Conservation (phyloP, 1,284 basidiomycete species). For the Phylloporus sp. region DNA sequence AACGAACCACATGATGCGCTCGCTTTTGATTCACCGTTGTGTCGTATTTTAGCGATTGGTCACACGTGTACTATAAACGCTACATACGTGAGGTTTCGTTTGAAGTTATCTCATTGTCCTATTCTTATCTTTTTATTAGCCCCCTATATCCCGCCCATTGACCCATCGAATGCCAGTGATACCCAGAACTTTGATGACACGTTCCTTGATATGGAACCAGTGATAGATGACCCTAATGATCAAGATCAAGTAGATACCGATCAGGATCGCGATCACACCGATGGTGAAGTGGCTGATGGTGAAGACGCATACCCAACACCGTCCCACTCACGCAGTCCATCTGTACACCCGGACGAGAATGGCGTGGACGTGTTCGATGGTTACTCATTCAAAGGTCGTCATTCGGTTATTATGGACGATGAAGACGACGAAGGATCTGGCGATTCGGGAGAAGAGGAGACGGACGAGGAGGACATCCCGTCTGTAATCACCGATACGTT, state of each 20-base stretch:
- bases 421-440: conserved; percentile 54
- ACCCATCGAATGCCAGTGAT: conserved; percentile 92
- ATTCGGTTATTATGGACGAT: conserved; percentile 79
- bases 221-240: conserved; percentile 77
- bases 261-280: conserved; percentile 65
- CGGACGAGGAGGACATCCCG: conserved; percentile 47
- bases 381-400: conserved; percentile 86
- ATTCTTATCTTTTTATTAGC: conserved; percentile 54
- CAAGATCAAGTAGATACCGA: conserved; percentile 70
- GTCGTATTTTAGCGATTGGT: conserved; percentile 76
- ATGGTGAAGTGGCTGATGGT: conserved; percentile 75
- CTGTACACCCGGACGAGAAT: conserved; percentile 60
- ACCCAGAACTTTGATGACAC: conserved; percentile 98
- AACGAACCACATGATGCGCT: conserved; percentile 11
- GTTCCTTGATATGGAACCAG: conserved; percentile 93
- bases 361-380: conserved; percentile 82
- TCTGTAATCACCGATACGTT: conserved; percentile 26
- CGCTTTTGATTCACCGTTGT: conserved; percentile 18
- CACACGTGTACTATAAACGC: conserved; percentile 92
- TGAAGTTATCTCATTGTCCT: conserved; percentile 15
- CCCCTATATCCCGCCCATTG: conserved; percentile 95
- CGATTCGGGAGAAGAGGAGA: conserved; percentile 50
- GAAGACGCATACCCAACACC: conserved; percentile 76
- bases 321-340: conserved; percentile 76
- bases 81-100: conserved; percentile 79